Percentiles rank a stretch among this genome's conserved stretches.
phyloP scores from a whole-genome alignment of 2,329 filamentous ascomycete species.

The Alternaria brassicae region DNA sequence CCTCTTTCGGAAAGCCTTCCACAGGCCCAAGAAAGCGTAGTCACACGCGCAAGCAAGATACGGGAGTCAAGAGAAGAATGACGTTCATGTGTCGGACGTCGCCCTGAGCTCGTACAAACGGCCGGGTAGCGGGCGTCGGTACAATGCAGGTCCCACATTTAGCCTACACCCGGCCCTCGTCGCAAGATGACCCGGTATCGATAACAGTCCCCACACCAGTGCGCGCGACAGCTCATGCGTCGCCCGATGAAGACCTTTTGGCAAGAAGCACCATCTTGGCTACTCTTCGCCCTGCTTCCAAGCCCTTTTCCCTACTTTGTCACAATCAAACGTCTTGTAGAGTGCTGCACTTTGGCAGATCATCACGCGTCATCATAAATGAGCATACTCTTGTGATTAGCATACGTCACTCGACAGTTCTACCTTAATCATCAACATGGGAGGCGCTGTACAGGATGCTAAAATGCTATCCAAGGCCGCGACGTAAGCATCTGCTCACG shows the following conservation, averaged over 20 bases:
- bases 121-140: slow-evolving; percentile 33
- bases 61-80: not conserved
- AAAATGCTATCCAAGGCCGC: slow-evolving; percentile 2
- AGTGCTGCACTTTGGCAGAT: not conserved
- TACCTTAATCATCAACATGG: slow-evolving; percentile 9
- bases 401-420: not conserved
- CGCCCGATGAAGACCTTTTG: not conserved
- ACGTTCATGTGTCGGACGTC: slow-evolving; percentile 10
- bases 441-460: not conserved
- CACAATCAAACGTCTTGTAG: not conserved
- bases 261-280: slow-evolving; percentile 4
- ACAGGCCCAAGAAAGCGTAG: not conserved
- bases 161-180: slow-evolving; percentile 18
- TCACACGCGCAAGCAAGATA: not conserved
- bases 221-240: slow-evolving; percentile 6
- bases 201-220: slow-evolving; percentile 19
- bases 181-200: slow-evolving; percentile 31
- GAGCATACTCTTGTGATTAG: too few species aligned
- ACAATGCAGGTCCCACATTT: slow-evolving; percentile 34
- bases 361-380: not conserved
- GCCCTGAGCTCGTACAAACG: slow-evolving; percentile 3
- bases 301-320: not conserved
- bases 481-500: slow-evolving; percentile 12
- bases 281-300: slow-evolving; percentile 2
- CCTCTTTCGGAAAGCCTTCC: slow-evolving; percentile 7